Conservation (phyloP, 306 rosid species). For the Herpetospermum pedunculosum region DNA sequence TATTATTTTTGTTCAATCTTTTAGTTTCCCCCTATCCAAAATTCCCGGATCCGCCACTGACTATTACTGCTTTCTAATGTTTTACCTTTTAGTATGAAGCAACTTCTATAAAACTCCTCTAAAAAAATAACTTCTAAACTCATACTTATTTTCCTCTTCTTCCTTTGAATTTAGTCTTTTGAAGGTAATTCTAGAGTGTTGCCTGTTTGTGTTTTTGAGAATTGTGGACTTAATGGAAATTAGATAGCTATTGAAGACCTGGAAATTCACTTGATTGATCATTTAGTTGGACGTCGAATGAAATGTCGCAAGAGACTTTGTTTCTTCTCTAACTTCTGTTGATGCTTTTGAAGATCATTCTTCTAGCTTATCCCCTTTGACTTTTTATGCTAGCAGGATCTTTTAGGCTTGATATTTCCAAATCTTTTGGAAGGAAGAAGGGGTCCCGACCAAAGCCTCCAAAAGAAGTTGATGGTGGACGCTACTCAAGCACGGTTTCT, state of each 20-base stretch:
- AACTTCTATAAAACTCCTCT: neutral
- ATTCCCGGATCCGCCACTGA: too few species aligned
- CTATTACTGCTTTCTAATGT: neutral
- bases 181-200: neutral
- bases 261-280: neutral
- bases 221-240: neutral
- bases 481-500: slow-evolving; percentile 19
- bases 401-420: slow-evolving; percentile 25
- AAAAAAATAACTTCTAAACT: too few species aligned
- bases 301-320: neutral
- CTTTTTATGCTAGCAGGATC: slow-evolving; percentile 26
- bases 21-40: too few species aligned
- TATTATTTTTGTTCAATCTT: too few species aligned
- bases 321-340: neutral
- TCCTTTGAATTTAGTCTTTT: neutral
- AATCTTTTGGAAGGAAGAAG: slow-evolving; percentile 30
- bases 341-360: neutral
- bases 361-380: neutral
- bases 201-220: neutral
- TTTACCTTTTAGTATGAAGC: neutral
- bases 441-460: slow-evolving; percentile 48
- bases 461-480: slow-evolving; percentile 21
- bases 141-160: neutral
- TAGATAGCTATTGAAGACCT: neutral
- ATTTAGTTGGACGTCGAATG: neutral